A percentile compares a stretch with the other conserved stretches of the same genome.
phyloP scores from a whole-genome alignment of 2,329 filamentous ascomycete genomes.

The Fusarium fujikuroi region DNA sequence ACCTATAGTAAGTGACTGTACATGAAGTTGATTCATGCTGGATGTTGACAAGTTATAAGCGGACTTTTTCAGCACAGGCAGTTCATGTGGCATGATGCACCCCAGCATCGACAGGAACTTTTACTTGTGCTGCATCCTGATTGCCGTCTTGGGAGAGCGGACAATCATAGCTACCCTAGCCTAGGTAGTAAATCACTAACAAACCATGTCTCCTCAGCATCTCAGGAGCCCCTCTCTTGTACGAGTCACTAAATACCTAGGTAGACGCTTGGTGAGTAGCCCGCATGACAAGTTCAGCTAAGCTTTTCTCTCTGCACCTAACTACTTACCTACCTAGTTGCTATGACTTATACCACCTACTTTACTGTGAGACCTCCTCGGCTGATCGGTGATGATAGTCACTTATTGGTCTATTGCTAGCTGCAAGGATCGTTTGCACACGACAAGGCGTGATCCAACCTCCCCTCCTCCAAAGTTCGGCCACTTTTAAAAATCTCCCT shows the following conservation, averaged over 20 bases:
- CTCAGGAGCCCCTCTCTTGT: slow-evolving; percentile 8
- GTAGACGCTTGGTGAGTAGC: background rate
- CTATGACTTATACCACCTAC: background rate
- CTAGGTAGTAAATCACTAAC: background rate
- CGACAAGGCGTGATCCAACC: slow-evolving; percentile 34
- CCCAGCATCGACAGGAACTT: background rate
- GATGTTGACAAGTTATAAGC: background rate
- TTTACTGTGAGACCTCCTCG: background rate
- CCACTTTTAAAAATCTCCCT: slow-evolving; percentile 8
- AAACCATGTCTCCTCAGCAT: slow-evolving; percentile 19
- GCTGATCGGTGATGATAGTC: slow-evolving; percentile 15
- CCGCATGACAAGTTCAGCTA: slow-evolving; percentile 15
- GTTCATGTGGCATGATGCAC: slow-evolving; percentile 22
- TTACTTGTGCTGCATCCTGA: background rate
- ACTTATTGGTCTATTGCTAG: background rate
- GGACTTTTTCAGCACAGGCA: background rate
- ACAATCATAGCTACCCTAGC: background rate
- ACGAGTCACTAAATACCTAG: background rate
- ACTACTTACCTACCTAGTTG: background rate
- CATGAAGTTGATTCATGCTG: background rate
- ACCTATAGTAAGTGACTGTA: background rate
- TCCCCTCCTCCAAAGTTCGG: slow-evolving; percentile 18
- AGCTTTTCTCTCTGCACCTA: slow-evolving; percentile 6
- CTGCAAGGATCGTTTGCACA: slow-evolving; percentile 34
- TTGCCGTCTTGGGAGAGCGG: slow-evolving; percentile 10